phyloP scores from a whole-genome alignment of 495 filamentous ascomycete species.

The Hamigera avellanea region DNA sequence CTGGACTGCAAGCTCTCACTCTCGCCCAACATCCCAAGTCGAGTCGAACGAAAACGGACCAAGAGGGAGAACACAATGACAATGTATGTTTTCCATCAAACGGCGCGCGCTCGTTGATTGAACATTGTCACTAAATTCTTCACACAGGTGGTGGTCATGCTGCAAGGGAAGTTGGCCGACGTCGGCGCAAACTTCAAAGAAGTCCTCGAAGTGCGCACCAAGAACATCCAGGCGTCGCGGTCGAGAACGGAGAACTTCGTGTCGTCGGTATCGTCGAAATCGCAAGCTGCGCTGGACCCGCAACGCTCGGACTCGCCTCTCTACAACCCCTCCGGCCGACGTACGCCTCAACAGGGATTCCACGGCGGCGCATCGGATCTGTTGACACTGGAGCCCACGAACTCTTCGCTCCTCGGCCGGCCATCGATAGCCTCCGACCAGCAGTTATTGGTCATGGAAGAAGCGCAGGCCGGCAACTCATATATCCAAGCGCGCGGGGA shows the following conservation, averaged over 20 bases:
- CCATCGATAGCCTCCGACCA: conserved; percentile 58
- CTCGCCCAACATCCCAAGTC: conserved; percentile 59
- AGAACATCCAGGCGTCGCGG: conserved; percentile 93
- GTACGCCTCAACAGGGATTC: conserved; percentile 48
- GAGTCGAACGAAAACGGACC: conserved; percentile 44
- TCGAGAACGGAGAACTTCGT: conserved; percentile 94
- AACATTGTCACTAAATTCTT: background rate
- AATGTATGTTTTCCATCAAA: conserved; percentile 49
- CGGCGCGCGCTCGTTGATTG: background rate
- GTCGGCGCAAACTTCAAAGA: conserved; percentile 95
- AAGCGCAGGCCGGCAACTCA: conserved; percentile 69
- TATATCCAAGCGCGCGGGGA: conserved; percentile 92
- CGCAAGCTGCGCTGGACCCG: conserved; percentile 48
- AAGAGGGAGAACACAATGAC: conserved; percentile 94
- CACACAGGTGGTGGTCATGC: conserved; percentile 63
- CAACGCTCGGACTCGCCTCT: conserved; percentile 63
- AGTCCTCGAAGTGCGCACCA: conserved; percentile 89
- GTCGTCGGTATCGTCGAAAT: conserved; percentile 72
- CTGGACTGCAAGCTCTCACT: conserved; percentile 61
- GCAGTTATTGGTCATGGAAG: conserved; percentile 90
- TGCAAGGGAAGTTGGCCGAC: conserved; percentile 91
- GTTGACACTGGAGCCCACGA: conserved; percentile 70
- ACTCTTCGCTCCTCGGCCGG: conserved; percentile 39
- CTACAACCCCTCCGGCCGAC: conserved; percentile 68
- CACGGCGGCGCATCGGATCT: conserved; percentile 52